A percentile compares a stretch with the other conserved stretches of the same genome.
These are phyloP conservation scores for Daldinia loculata DNA, from an alignment of 495 filamentous ascomycete genomes.

Conservation along the genomic window DNA sequence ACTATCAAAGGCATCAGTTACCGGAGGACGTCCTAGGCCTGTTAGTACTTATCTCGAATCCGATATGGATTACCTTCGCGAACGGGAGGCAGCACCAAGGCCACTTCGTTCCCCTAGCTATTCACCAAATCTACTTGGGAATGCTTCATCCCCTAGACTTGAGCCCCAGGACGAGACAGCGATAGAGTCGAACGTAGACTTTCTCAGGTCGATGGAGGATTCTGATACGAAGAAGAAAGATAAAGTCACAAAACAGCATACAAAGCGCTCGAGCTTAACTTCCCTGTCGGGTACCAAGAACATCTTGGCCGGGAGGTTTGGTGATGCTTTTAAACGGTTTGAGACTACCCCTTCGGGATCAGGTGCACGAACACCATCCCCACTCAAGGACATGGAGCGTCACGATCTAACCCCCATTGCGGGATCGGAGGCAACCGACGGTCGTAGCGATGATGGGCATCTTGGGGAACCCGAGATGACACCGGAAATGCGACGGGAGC, in stretches of 20 bases:
- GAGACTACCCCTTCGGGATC: constrained; percentile 66
- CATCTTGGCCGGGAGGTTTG: constrained; percentile 89
- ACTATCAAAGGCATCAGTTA: constrained; percentile 47
- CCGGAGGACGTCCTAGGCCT: constrained; percentile 63
- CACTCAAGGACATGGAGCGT: constrained; percentile 60
- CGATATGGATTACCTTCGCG: constrained; percentile 78
- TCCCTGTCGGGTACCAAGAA: constrained; percentile 84
- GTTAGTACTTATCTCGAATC: constrained; percentile 80
- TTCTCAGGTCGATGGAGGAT: constrained; percentile 80
- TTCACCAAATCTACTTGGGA: constrained; percentile 50
- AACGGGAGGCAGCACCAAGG: constrained; percentile 60
- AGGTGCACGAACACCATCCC: constrained; percentile 62
- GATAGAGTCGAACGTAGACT: constrained; percentile 89
- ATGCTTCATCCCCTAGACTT: constrained; percentile 48
- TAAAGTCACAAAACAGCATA: constrained; percentile 69
- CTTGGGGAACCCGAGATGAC: constrained; percentile 72
- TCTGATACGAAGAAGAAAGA: constrained; percentile 76
- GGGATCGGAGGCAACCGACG: constrained; percentile 78
- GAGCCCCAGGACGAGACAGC: constrained; percentile 67
- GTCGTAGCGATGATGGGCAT: constrained; percentile 71
- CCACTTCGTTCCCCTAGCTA: constrained; percentile 50
- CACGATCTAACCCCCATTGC: constrained; percentile 74
- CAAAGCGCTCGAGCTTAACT: constrained; percentile 82
- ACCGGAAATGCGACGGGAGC: constrained; percentile 88
- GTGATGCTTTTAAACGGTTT: constrained; percentile 94